Evolutionary conservation across 129 eudicot species (phyloP), one percentile per base, ranked within the genome.

Genomic region (Oenanthe sinensis): DNA sequence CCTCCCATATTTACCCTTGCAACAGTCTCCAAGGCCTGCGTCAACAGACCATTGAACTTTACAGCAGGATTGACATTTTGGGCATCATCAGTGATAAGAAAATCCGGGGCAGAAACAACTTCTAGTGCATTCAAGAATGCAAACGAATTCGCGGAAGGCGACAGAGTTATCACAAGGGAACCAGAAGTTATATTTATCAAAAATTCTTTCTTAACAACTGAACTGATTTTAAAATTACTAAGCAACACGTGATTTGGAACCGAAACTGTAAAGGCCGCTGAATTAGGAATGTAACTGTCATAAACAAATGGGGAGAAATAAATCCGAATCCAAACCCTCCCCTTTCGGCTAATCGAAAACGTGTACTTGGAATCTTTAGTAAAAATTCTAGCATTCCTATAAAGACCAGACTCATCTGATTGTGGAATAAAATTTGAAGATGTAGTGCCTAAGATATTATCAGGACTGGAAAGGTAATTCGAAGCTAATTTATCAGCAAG

Each of bases 1-100:
- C 98, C 98, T 4, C 98, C 98, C 96, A 94, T 90, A 48, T 94
- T 94, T 40, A 94, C 86, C 85, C 98, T 83, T 0, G 79, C 86
- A 77, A 89, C 81, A 1, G 93, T 91, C 78, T 91, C 93, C n/a
- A 94, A 22, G 16, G 97, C 96, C 50, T 85, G 86, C 3, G 16
- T 37, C n/a, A 78, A 43, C 69, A 94, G 80, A 62, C 97, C 97
- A 16, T 67, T 80, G 75, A 42, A 94, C 52, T 20, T 55, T 8
- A 82, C 82, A 19, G 85, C 14, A 22, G 98, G 97, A 16, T 12
- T 76, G 45, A 83, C 80, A 54, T 76, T 74, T 14, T 54, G 39
- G 12, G 98, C 98, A 45, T 84, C 96, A 50, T 91, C 91, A 0
- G 60, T 8, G 42, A 94, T 94, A 65, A 94, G 87, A 76, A 46